phyloP scores from a whole-genome alignment of 2,329 filamentous ascomycete species.

The Aquanectria penicillioides region DNA sequence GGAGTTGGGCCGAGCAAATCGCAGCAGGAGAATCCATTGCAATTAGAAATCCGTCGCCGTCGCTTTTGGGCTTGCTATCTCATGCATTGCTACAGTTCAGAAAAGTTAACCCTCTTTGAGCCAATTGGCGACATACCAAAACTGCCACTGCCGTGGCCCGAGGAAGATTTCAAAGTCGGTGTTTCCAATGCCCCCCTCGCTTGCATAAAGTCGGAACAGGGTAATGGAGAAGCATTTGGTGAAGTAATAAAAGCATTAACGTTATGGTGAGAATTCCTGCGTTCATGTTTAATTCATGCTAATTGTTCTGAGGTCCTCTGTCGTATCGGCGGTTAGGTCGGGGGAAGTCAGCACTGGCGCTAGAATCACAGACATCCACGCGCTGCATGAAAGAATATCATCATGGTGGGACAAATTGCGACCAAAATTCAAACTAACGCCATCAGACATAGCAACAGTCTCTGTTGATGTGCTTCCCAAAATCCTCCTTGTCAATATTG shows the following conservation, averaged over 20 bases:
- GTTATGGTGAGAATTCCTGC: constrained; percentile 9
- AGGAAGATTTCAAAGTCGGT: constrained; percentile 7
- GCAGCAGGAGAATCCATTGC: neutral
- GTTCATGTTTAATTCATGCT: neutral
- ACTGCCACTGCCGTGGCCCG: constrained; percentile 20
- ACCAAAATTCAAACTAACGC: constrained; percentile 1
- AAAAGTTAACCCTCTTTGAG: constrained; percentile 11
- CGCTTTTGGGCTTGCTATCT: constrained; percentile 30
- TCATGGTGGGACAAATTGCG: constrained; percentile 16
- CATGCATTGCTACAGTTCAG: constrained; percentile 25
- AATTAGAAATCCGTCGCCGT: constrained; percentile 13
- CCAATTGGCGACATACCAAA: neutral
- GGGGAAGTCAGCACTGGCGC: neutral
- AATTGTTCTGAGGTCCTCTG: constrained; percentile 2
- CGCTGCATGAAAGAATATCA: constrained; percentile 16
- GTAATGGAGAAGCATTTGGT: constrained; percentile 11
- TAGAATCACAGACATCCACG: constrained; percentile 9
- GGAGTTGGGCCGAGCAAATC: neutral
- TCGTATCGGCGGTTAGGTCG: constrained; percentile 14
- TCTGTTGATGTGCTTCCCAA: constrained; percentile 1
- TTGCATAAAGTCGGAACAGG: neutral
- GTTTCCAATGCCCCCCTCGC: neutral
- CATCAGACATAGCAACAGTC: neutral
- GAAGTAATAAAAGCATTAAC: constrained; percentile 22
- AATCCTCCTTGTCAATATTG: constrained; percentile 12